Evolutionary conservation across 2,329 filamentous ascomycete species (phyloP).

Genomic region (Chaetomium sp.): DNA sequence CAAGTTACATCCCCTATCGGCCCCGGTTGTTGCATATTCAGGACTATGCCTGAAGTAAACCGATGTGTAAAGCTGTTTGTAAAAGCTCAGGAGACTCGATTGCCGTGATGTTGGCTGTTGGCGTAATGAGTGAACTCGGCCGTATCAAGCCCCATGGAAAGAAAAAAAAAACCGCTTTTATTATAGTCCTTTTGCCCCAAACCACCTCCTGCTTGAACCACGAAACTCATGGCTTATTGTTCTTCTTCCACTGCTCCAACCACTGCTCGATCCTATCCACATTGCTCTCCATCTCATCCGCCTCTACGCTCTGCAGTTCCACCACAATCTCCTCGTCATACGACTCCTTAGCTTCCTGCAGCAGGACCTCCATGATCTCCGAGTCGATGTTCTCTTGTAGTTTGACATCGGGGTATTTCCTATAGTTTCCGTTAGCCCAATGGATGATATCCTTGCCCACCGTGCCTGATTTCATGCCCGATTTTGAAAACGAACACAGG

Average conservation of each 20-base stretch:
- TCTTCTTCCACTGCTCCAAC: slow-evolving; percentile 74
- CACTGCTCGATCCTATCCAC: slow-evolving; percentile 76
- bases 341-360: slow-evolving; percentile 81
- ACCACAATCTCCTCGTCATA: slow-evolving; percentile 86
- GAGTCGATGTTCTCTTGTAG: slow-evolving; percentile 94
- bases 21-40: neutral
- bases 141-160: neutral
- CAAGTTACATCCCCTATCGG: neutral
- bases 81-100: too few relatives aligned
- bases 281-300: slow-evolving; percentile 83
- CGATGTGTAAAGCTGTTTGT: neutral
- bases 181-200: too few relatives aligned
- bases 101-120: neutral
- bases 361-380: slow-evolving; percentile 93
- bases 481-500: too few relatives aligned
- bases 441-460: too few relatives aligned
- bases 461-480: too few relatives aligned
- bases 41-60: neutral
- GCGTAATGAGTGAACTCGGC: neutral
- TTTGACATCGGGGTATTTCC: slow-evolving; percentile 78
- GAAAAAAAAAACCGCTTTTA: too few relatives aligned
- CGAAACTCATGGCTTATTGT: slow-evolving; percentile 29
- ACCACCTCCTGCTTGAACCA: too few relatives aligned
- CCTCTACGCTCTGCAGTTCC: slow-evolving; percentile 73
- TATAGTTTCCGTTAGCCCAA: slow-evolving; percentile 25